Base-by-base conservation (phyloP, 148 eudicot species). In the Fallopia convolvulus region DNA sequence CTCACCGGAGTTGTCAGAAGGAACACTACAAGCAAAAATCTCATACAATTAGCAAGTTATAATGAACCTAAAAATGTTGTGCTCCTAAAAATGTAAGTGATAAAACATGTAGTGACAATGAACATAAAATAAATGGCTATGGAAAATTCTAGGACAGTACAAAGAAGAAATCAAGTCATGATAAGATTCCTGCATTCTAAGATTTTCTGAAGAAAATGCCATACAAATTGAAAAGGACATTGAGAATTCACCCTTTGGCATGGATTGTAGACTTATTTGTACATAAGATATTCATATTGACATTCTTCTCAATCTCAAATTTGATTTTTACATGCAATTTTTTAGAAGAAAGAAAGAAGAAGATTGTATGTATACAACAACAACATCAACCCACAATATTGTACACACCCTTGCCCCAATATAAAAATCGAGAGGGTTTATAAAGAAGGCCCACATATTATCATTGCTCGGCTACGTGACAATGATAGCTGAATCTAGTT, bases 211-310 rank as follows among this genome's bases (percentile, higher is more conserved):
- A 65, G 41, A 65, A 58, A 65, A 65, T 65, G 70, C 70, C 70
- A 65, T 65, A 65, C 41, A 65, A 30, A 63, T 13, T 30, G 70
- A 65, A 65, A 65, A 65, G 40, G 70, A 65, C 68, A 23, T 26
- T 4, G 13, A 10, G 26, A 61, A 23, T 23, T 61, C 33, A 10
- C 36, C 68, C 32, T 61, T 23, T 26, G 4, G 15, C 39, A 23
- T 61, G 68, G 23, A 26, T 26, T 61, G 10, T 21, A 61, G 21
- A 61, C 14, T 23, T 61, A 3, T 3, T 21, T 7, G 5, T 13
- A 61, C 26, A 61, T 61, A 4, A 23, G 33, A 61, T 10, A 61
- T 61, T 26, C 36, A 61, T 10, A 20, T 21, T 58, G 65, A 58
- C 65, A 23, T 9, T 21, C 63, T n/a, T n/a, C 32, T 58, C 6